Evolutionary conservation across 129 eudicot species (phyloP).

Genomic region (Flaveria ramosissima): DNA sequence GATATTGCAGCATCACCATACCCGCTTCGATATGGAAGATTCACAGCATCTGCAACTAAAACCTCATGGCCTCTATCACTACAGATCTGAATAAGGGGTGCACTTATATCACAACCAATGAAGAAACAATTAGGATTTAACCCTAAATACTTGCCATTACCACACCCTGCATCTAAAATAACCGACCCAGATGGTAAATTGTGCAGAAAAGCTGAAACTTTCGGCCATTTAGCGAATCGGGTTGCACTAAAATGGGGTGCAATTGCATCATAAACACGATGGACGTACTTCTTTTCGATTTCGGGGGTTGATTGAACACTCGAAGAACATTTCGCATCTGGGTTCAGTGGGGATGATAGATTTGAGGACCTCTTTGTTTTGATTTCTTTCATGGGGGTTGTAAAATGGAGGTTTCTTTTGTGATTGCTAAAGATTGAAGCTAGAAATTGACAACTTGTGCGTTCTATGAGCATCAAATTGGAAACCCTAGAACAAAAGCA

Average conservation of each 20-base stretch:
- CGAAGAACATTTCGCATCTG: slow-evolving; percentile 27
- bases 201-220: slow-evolving; percentile 71
- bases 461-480: no score
- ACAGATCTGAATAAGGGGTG: slow-evolving; percentile 74
- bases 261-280: slow-evolving; percentile 95
- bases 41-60: slow-evolving; percentile 90
- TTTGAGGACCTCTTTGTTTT: slow-evolving; percentile 18
- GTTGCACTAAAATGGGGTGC: slow-evolving; percentile 98
- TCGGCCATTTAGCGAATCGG: slow-evolving; percentile 96
- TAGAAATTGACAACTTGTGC: no score
- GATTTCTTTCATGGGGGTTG: slow-evolving; percentile 30
- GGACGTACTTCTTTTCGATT: slow-evolving; percentile 93
- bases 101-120: slow-evolving; percentile 91
- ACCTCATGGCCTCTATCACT: slow-evolving; percentile 79
- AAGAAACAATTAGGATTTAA: slow-evolving; percentile 64
- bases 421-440: no score
- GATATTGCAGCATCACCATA: slow-evolving; percentile 93
- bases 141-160: slow-evolving; percentile 94
- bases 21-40: slow-evolving; percentile 74
- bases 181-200: slow-evolving; percentile 70
- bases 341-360: background rate
- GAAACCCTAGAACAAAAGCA: no score
- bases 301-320: slow-evolving; percentile 77
- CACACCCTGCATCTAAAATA: slow-evolving; percentile 90
- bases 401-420: no score